Percentiles rank a stretch among this genome's conserved stretches.
Evolutionary conservation across 768 basidiomycete genomes (phyloP).

Genomic region (Psilocybe subaeruginosa): DNA sequence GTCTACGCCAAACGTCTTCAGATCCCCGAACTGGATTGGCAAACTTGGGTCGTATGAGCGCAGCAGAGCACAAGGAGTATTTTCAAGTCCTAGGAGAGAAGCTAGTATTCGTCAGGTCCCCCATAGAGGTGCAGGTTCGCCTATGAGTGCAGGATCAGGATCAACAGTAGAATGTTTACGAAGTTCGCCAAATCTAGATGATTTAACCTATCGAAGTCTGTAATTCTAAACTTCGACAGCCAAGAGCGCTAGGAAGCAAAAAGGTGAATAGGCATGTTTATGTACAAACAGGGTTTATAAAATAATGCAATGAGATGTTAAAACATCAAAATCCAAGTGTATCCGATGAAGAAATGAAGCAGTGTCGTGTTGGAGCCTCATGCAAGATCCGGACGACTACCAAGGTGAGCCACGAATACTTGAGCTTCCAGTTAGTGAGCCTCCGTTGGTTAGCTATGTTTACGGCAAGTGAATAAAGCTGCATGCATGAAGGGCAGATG

Average conservation of each 20-base stretch:
- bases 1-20: not conserved
- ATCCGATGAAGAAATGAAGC: not conserved
- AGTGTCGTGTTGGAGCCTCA: not conserved
- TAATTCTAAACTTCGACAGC: not conserved
- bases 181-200: not conserved
- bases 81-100: not conserved
- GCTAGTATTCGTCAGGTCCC: not conserved
- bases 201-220: not conserved
- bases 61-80: conserved; percentile 2
- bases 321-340: not conserved
- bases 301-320: not conserved
- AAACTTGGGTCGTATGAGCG: not conserved
- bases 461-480: not conserved
- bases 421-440: conserved; percentile 38
- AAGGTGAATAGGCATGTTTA: not conserved
- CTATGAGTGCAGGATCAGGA: not conserved
- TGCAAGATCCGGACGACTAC: conserved; percentile 22
- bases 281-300: not conserved
- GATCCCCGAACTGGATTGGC: not conserved
- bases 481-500: not conserved
- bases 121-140: not conserved
- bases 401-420: conserved; percentile 45
- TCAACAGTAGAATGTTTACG: not conserved
- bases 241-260: not conserved
- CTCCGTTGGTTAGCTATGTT: conserved; percentile 41